Conservation (phyloP, 83 land plant genomes). For the Isoetes engelmannii region DNA sequence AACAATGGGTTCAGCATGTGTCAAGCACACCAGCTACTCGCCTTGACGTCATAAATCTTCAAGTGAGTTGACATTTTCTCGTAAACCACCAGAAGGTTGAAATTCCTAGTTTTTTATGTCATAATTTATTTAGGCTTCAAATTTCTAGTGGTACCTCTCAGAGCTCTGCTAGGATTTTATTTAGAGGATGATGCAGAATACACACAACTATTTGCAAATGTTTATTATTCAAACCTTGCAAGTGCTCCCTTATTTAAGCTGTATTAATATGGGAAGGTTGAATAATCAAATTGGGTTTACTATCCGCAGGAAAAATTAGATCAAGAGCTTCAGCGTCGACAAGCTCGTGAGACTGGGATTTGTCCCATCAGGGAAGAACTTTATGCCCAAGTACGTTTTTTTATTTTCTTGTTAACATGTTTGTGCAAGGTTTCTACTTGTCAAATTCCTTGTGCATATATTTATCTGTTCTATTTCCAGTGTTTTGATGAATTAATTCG, state of each 20-base stretch:
- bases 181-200: too few relatives aligned
- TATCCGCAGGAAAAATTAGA: conserved; percentile 36
- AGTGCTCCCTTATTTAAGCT: too few relatives aligned
- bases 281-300: not conserved
- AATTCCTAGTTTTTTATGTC: too few relatives aligned
- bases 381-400: conserved; percentile 32
- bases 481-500: conserved; percentile 41
- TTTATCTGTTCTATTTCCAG: conserved; percentile 14
- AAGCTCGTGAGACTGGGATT: conserved; percentile 40
- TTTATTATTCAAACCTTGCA: too few relatives aligned
- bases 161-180: too few relatives aligned
- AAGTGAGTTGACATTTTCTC: conserved; percentile 2
- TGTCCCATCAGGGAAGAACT: conserved; percentile 42
- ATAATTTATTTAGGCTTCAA: too few relatives aligned
- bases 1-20: conserved; percentile 31
- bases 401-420: not conserved
- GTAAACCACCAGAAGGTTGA: too few relatives aligned
- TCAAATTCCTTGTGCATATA: not conserved
- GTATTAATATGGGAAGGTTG: too few relatives aligned
- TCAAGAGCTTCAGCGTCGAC: conserved; percentile 40
- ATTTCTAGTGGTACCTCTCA: too few relatives aligned
- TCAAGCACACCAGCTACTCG: conserved; percentile 41
- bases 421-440: not conserved
- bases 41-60: conserved; percentile 37
- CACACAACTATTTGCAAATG: too few relatives aligned